phyloP scores from a whole-genome alignment of 768 basidiomycete genomes.

The Russula ochroleuca region DNA sequence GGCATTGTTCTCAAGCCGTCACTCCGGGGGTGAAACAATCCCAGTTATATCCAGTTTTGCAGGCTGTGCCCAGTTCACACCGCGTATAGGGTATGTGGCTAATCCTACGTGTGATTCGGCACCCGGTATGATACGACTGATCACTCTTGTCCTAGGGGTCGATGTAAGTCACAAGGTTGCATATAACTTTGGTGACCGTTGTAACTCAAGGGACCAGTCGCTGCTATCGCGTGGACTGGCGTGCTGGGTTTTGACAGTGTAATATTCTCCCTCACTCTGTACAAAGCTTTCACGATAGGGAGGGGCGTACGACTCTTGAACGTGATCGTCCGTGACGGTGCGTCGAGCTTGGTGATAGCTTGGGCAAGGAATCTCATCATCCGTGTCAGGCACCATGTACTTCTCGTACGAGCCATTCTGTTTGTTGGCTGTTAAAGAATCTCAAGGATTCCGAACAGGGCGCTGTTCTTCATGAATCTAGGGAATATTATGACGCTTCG shows the following conservation, averaged over 20 bases:
- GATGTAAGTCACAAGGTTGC: slow-evolving; percentile 1
- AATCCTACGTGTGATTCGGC: not conserved
- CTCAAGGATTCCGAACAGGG: not conserved
- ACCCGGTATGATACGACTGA: not conserved
- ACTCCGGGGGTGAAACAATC: not conserved
- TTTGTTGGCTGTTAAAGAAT: not conserved
- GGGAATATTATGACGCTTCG: slow-evolving; percentile 18
- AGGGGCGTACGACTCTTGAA: slow-evolving; percentile 8
- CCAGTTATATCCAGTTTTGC: slow-evolving; percentile 4
- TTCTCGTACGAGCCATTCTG: slow-evolving; percentile 10
- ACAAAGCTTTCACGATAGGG: slow-evolving; percentile 16
- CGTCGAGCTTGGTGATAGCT: not conserved
- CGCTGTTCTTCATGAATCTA: slow-evolving; percentile 15
- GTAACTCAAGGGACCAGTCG: slow-evolving; percentile 4
- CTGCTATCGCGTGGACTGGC: slow-evolving; percentile 16
- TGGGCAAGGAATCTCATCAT: not conserved
- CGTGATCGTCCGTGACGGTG: slow-evolving; percentile 22
- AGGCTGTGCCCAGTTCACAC: slow-evolving; percentile 12
- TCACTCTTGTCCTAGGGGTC: not conserved
- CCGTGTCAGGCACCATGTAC: slow-evolving; percentile 16
- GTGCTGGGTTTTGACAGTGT: slow-evolving; percentile 11
- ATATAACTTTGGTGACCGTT: not conserved
- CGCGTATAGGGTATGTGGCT: slow-evolving; percentile 4
- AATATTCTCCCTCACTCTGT: slow-evolving; percentile 18
- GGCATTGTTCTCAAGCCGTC: not conserved